Conservation (phyloP, 768 basidiomycete genomes). For the Fistulinella prunicolor region DNA sequence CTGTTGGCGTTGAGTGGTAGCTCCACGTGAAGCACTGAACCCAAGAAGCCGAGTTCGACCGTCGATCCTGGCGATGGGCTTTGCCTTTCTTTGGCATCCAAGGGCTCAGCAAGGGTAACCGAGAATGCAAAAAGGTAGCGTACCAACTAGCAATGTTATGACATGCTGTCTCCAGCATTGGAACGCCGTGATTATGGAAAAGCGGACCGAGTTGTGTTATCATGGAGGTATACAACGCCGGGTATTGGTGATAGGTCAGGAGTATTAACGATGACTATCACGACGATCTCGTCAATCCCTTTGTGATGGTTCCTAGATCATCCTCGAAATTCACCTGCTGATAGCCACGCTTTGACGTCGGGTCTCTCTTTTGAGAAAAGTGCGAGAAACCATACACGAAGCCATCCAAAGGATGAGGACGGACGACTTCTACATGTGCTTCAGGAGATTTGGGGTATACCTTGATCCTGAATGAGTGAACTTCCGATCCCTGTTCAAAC, state of each 20-base stretch:
- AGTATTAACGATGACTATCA: conserved; percentile 58
- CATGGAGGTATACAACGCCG: conserved; percentile 76
- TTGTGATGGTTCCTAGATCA: background rate
- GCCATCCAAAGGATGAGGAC: conserved; percentile 50
- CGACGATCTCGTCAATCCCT: conserved; percentile 6
- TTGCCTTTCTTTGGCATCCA: conserved; percentile 64
- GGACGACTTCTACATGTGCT: conserved; percentile 12
- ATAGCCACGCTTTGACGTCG: conserved; percentile 71
- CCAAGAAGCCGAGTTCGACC: conserved; percentile 81
- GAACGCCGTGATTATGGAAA: conserved; percentile 66
- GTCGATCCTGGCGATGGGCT: conserved; percentile 61
- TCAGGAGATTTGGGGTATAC: conserved; percentile 35
- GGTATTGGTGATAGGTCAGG: conserved; percentile 75
- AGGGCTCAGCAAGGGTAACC: conserved; percentile 8
- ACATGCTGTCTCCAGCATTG: conserved; percentile 84
- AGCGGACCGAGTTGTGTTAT: conserved; percentile 68
- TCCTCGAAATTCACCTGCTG: conserved; percentile 52
- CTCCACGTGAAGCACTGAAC: conserved; percentile 68
- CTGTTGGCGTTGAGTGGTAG: conserved; percentile 67
- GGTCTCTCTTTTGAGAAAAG: conserved; percentile 70
- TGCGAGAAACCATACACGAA: conserved; percentile 77
- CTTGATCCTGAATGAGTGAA: conserved; percentile 85
- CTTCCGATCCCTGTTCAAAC: conserved; percentile 79
- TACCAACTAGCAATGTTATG: conserved; percentile 85
- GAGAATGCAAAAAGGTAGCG: conserved; percentile 23